Evolutionary conservation across 108 stramenopile species (phyloP), one percentile per base, ranked within the genome.

Genomic region (Nitzschia sp.): DNA sequence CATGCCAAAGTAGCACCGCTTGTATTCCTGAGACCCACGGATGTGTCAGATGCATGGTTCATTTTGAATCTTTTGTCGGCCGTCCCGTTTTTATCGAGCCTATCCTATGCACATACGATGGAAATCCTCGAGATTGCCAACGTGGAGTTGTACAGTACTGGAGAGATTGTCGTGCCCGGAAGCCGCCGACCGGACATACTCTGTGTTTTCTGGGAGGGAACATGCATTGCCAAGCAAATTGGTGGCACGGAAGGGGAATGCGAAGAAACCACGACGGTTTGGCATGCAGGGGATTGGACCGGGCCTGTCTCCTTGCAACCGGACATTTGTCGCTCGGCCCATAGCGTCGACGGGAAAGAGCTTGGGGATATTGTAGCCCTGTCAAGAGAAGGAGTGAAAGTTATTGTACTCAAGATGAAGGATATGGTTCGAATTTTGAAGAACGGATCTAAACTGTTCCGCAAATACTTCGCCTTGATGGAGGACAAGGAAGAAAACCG

Each of bases 261-360:
- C 31, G 29, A 30, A 2, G 24, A 17, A 29, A 8, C 5, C 5
- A 42, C 28, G 9, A 48, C 62, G 23, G 81, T 89, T 18, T 90
- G 89, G 89, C 76, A 87, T 71, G 90, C 87, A 2, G 90, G 90
- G 17, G 90, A 91, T 64, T 91, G 90, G 90, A 91, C 87, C 30
- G 85, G 90, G 1, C 90, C 90, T 23, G 49, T 78, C 1, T 54
- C 81, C 17, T 66, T 91, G 46, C 87, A 91, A 79, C 86, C 90
- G 17, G 86, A 91, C 38, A n/a, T 66, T 38, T 47, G 65, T 19
- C 67, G 69, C 1, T 77, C 73, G 45, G 82, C 82, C 19, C 79
- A 79, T n/a, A 62, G 47, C 31, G 38, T 55, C 19, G 56, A 33
- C 2, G 69, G 78, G 42, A 53, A 56, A 54, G 58, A 61, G 15